These are phyloP conservation scores for Salvia sclarea DNA, from an alignment of 305 asterid genomes.

Conservation along the genomic window DNA sequence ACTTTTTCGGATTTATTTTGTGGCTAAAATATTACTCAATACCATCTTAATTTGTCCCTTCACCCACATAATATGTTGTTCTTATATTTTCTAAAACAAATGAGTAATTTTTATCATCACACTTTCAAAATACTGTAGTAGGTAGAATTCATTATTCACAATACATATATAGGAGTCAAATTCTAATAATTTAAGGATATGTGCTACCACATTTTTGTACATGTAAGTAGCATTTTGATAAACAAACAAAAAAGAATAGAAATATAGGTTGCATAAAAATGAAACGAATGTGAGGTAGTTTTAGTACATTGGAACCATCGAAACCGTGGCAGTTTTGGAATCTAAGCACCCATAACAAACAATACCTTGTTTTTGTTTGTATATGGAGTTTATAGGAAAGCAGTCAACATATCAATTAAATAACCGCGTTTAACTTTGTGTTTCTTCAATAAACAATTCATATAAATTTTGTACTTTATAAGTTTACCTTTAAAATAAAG, in stretches of 20 bases:
- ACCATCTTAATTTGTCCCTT: too few species aligned
- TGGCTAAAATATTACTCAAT: too few species aligned
- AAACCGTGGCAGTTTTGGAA: not conserved
- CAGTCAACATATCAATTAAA: constrained; percentile 9
- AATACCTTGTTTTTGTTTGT: not conserved
- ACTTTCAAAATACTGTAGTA: too few species aligned
- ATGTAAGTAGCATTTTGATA: not conserved
- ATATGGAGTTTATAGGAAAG: not conserved
- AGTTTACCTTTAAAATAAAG: not conserved
- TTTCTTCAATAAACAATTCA: not conserved
- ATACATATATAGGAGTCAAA: too few species aligned
- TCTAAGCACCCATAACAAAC: not conserved
- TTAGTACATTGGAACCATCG: constrained; percentile 12
- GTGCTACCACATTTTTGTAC: too few species aligned
- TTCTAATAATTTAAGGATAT: too few species aligned
- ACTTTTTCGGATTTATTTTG: too few species aligned
- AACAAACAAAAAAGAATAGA: not conserved
- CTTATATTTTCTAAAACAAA: too few species aligned
- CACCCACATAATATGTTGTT: too few species aligned
- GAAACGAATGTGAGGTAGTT: not conserved
- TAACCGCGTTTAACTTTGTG: not conserved
- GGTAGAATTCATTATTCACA: too few species aligned
- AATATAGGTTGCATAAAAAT: not conserved
- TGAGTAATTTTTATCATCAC: too few species aligned
- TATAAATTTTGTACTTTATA: not conserved